Evolutionary conservation across 2,329 filamentous ascomycete species (phyloP), one percentile per base, ranked within the genome.

Genomic region (Didymella pinodella): DNA sequence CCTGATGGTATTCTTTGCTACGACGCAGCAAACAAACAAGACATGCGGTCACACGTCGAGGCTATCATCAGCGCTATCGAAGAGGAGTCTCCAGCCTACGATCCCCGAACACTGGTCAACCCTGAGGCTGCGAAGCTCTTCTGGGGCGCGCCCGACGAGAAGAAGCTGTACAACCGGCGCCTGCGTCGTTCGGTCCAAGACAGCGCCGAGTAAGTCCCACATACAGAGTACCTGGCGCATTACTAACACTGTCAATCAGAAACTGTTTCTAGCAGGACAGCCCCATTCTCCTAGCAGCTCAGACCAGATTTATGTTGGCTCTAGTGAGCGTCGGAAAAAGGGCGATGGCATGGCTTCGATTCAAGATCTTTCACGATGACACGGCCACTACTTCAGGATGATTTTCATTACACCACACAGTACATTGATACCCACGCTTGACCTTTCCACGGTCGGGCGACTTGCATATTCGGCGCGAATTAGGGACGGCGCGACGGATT

Each of bases 21-120:
- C 56, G 70, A 76, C 32, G 66, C 75, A n/a, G 77, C 88, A 87
- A 53, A 87, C 88, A 73, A 74, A 5, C 93, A 97, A 61, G 93
- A 97, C 68, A 86, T 94, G 68, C 87, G 86, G 60, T 87, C 88
- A 3, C 94, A 98, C 66, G 88, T 99, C 43, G 89, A 96, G 54
- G 90, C 90, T 4, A 90, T 98, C 55, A 86, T 97, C 62, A 84
- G 85, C 7, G 85, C 89, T 0, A 82, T 98, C n/a, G 93, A 97
- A 72, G 93, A 98, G 55, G 92, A 96, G 60, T 84, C 87, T 2
- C 92, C 93, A 0, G 89, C 90, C 0, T 98, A 96, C 72, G 95
- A 99, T 73, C 95, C 95, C 0, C 86, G 94, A 45, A 93, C 91
- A 11, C 85, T 92, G 31, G 92, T 98, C 36, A 90, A 97, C 64